Conservation (phyloP, 2,329 filamentous ascomycete genomes). For the Penicillium polonicum region DNA sequence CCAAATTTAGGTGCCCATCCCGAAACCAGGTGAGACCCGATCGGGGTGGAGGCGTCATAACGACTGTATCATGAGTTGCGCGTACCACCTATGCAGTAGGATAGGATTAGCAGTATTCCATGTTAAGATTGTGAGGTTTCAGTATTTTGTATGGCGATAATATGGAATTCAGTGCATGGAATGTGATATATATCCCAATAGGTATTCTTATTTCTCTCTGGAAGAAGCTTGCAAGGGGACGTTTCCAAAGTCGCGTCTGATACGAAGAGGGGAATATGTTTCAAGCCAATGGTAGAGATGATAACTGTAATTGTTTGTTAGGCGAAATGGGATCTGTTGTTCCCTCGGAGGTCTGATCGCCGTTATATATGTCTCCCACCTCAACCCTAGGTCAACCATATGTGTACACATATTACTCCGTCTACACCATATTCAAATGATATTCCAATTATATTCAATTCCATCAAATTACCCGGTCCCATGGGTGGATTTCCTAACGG, state of each 20-base stretch:
- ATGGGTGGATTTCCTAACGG: constrained; percentile 1
- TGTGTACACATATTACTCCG: too few relatives aligned
- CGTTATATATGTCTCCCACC: background rate
- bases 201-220: background rate
- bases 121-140: background rate
- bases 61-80: constrained; percentile 15
- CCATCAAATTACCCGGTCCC: background rate
- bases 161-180: constrained; percentile 7
- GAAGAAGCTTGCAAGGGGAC: background rate
- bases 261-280: background rate
- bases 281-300: background rate
- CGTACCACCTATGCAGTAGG: constrained; percentile 3
- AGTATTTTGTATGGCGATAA: background rate
- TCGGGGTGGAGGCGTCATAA: constrained; percentile 12
- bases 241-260: background rate
- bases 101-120: background rate
- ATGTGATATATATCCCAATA: constrained; percentile 11
- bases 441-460: background rate
- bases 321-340: background rate
- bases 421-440: too few relatives aligned
- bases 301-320: background rate
- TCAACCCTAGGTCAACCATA: background rate
- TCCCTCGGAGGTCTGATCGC: constrained; percentile 15
- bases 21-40: constrained; percentile 8
- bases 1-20: constrained; percentile 1